Evolutionary conservation across 495 filamentous ascomycete species (phyloP).

Genomic region (Lasiosphaeris hirsuta): DNA sequence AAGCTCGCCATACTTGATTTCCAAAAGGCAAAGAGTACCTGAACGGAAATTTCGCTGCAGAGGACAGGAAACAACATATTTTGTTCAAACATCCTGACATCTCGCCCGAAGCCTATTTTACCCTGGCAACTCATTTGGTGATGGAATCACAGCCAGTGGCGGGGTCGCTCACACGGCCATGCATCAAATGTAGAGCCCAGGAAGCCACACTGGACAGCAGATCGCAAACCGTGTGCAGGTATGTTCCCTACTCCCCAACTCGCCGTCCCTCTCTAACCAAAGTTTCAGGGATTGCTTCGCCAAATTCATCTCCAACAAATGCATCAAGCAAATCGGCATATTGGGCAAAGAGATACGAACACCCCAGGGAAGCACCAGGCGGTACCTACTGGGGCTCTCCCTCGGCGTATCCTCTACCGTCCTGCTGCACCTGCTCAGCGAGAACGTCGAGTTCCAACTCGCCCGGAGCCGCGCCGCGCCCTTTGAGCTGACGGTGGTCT

Average conservation of each 20-base stretch:
- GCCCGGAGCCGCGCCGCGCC: conserved; percentile 52
- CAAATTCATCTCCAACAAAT: conserved; percentile 70
- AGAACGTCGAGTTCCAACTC: conserved; percentile 60
- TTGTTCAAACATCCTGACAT: too few relatives aligned
- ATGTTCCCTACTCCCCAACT: not conserved
- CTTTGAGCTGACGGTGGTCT: conserved; percentile 64
- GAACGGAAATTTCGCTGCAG: too few relatives aligned
- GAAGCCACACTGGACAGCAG: conserved; percentile 29
- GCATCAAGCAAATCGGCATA: conserved; percentile 70
- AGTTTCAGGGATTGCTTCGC: conserved; percentile 66
- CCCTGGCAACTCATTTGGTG: not conserved
- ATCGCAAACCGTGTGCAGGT: conserved; percentile 24
- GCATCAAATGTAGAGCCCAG: conserved; percentile 23
- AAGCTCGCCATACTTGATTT: too few relatives aligned
- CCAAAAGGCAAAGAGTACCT: too few relatives aligned
- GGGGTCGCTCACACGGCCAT: conserved; percentile 16
- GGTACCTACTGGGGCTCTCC: conserved; percentile 74
- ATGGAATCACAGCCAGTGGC: conserved; percentile 7
- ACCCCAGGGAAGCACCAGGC: conserved; percentile 41
- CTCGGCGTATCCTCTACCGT: conserved; percentile 79
- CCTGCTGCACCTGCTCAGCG: conserved; percentile 70
- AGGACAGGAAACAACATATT: too few relatives aligned
- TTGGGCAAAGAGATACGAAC: conserved; percentile 45
- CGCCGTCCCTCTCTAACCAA: conserved; percentile 19
- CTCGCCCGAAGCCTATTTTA: too few relatives aligned